Evolutionary conservation across 805 yeast genomes (phyloP).

Genomic region (Hanseniaspora thailandica): DNA sequence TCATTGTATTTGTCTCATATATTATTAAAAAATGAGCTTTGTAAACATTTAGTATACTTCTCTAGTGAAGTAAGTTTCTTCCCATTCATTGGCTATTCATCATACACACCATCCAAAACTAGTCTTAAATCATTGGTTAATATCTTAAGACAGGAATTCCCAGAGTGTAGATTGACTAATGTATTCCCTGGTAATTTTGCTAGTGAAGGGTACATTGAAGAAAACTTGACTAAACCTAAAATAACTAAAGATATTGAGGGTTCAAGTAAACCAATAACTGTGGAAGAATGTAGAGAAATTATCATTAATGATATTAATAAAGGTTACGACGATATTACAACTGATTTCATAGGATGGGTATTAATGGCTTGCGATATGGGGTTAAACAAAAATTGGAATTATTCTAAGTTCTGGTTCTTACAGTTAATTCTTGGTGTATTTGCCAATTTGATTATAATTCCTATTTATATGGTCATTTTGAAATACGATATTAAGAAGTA

Average conservation of each 20-base stretch:
- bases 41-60: slow-evolving; percentile 46
- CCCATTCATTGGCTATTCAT: slow-evolving; percentile 83
- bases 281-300: slow-evolving; percentile 51
- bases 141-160: slow-evolving; percentile 73
- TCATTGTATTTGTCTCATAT: slow-evolving; percentile 62
- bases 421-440: slow-evolving; percentile 40
- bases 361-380: slow-evolving; percentile 59
- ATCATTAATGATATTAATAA: slow-evolving; percentile 43
- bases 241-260: slow-evolving; percentile 82
- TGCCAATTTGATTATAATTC: slow-evolving; percentile 42
- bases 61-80: slow-evolving; percentile 74
- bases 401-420: slow-evolving; percentile 41
- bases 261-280: slow-evolving; percentile 56
- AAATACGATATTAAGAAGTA: slow-evolving; percentile 41
- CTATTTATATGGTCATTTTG: slow-evolving; percentile 44
- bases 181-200: slow-evolving; percentile 82
- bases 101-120: slow-evolving; percentile 81
- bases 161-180: slow-evolving; percentile 56
- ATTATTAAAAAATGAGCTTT: slow-evolving; percentile 32
- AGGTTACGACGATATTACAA: slow-evolving; percentile 65
- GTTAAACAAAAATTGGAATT: slow-evolving; percentile 39
- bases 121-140: slow-evolving; percentile 69
- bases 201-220: slow-evolving; percentile 77
- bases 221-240: slow-evolving; percentile 72
- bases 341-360: slow-evolving; percentile 80